These are phyloP conservation scores for Stylosanthes scabra DNA, from an alignment of 331 rosid genomes.

Conservation along the genomic window DNA sequence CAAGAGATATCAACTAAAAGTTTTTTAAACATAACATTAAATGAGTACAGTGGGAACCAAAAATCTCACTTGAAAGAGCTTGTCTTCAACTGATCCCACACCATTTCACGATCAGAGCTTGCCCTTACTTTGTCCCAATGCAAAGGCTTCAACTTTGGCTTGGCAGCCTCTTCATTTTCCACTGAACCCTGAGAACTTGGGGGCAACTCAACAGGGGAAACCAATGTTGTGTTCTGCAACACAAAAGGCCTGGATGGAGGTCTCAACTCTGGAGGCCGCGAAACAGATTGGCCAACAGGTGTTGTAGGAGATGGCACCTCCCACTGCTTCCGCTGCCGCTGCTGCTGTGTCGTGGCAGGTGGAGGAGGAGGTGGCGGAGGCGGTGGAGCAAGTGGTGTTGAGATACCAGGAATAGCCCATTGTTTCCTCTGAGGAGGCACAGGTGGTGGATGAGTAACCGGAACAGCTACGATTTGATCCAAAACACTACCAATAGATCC, in stretches of 20 bases:
- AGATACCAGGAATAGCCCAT: constrained; percentile 41
- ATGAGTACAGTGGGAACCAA: not conserved
- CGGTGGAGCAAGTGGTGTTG: constrained; percentile 12
- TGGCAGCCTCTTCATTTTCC: constrained; percentile 56
- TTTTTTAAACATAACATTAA: constrained; percentile 1
- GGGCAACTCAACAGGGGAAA: constrained; percentile 42
- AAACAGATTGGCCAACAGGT: constrained; percentile 33
- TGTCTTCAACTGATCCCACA: constrained; percentile 94
- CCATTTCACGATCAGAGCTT: constrained; percentile 88
- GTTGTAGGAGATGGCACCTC: constrained; percentile 34
- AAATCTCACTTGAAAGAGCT: constrained; percentile 84
- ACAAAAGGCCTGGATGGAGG: constrained; percentile 65
- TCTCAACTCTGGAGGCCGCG: constrained; percentile 62
- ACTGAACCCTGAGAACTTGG: constrained; percentile 38
- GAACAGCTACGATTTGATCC: constrained; percentile 31
- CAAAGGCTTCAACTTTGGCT: constrained; percentile 81
- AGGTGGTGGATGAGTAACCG: constrained; percentile 27
- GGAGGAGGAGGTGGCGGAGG: constrained; percentile 32
- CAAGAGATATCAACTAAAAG: not conserved
- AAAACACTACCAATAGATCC: constrained; percentile 15
- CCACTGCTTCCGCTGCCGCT: constrained; percentile 45
- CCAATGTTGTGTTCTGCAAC: constrained; percentile 43
- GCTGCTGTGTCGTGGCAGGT: constrained; percentile 10
- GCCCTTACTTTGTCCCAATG: constrained; percentile 99
- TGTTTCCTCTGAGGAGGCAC: constrained; percentile 41